Conservation (phyloP, 2,329 filamentous ascomycete genomes). For the Tolypocladium amazonense region DNA sequence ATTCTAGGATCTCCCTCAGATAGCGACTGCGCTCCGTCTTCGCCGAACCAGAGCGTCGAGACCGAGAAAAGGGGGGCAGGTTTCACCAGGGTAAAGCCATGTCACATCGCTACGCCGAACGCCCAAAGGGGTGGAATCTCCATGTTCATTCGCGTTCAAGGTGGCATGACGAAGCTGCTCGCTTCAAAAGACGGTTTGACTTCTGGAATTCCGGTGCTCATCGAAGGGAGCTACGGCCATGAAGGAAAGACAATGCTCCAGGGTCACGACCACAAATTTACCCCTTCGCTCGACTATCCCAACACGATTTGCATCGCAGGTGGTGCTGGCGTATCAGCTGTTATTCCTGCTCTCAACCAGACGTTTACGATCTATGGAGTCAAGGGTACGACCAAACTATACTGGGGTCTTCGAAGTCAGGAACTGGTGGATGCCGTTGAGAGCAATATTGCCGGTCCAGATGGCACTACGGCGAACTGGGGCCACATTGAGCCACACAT, state of each 20-base stretch:
- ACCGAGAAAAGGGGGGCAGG: not conserved
- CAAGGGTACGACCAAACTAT: conserved; percentile 15
- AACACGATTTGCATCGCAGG: not conserved
- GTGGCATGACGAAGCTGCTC: conserved; percentile 13
- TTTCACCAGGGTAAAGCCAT: not conserved
- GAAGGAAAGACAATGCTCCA: conserved; percentile 10
- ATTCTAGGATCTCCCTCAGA: conserved; percentile 7
- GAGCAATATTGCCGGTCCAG: conserved; percentile 9
- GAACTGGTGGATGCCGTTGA: conserved; percentile 15
- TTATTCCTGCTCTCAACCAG: not conserved
- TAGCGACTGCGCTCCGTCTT: not conserved
- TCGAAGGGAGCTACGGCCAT: conserved; percentile 18
- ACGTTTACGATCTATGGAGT: conserved; percentile 4
- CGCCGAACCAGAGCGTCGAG: not conserved
- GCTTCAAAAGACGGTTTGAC: conserved; percentile 6
- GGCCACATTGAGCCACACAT: conserved; percentile 16
- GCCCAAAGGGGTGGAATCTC: conserved; percentile 12
- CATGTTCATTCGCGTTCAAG: conserved; percentile 13
- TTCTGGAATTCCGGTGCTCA: conserved; percentile 12
- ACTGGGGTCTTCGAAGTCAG: conserved; percentile 15
- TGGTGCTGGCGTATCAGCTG: not conserved
- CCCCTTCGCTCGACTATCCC: conserved; percentile 4
- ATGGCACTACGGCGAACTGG: conserved; percentile 8
- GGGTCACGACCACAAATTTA: conserved; percentile 7
- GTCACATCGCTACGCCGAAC: not conserved